Conservation (phyloP, 2,329 filamentous ascomycete genomes). For the Amphichorda felina region DNA sequence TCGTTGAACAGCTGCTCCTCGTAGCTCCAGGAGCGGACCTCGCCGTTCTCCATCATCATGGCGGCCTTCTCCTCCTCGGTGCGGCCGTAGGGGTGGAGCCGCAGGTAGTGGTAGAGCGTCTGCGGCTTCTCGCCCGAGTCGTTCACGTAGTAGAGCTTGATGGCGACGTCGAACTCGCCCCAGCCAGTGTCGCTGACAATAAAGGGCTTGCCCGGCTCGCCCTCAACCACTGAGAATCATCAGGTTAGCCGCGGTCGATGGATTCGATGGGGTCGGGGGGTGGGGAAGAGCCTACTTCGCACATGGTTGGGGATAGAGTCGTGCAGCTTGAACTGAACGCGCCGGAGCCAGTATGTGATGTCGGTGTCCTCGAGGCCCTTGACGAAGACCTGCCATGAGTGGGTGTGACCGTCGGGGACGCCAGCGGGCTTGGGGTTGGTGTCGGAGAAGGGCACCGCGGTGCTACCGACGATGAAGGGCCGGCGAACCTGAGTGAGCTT, state of each 20-base stretch:
- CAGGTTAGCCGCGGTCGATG: too few relatives aligned
- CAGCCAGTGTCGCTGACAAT: slow-evolving; percentile 87
- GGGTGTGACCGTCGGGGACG: slow-evolving; percentile 83
- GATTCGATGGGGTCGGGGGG: neutral
- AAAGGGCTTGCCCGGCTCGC: slow-evolving; percentile 57
- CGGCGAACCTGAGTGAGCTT: slow-evolving; percentile 54
- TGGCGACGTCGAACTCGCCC: slow-evolving; percentile 95
- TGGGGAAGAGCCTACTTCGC: slow-evolving; percentile 43
- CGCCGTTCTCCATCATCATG: slow-evolving; percentile 43
- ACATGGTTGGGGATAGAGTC: slow-evolving; percentile 90
- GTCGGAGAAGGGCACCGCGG: slow-evolving; percentile 69
- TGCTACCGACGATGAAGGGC: slow-evolving; percentile 65
- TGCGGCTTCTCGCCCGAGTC: slow-evolving; percentile 88
- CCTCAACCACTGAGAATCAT: slow-evolving; percentile 52
- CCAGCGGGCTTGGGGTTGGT: slow-evolving; percentile 66
- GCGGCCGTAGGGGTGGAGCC: slow-evolving; percentile 81
- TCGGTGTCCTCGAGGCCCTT: slow-evolving; percentile 81
- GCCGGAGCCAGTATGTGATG: slow-evolving; percentile 89
- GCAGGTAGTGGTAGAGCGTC: slow-evolving; percentile 86
- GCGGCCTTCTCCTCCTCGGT: slow-evolving; percentile 60
- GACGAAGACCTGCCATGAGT: slow-evolving; percentile 93
- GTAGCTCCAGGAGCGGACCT: slow-evolving; percentile 70
- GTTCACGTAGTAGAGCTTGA: slow-evolving; percentile 86
- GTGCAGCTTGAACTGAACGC: slow-evolving; percentile 96
- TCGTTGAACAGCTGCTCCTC: slow-evolving; percentile 98